These are phyloP conservation scores for Lunularia cruciata DNA, from an alignment of 225 moss, liverwort and hornwort genomes.

Conservation along the genomic window DNA sequence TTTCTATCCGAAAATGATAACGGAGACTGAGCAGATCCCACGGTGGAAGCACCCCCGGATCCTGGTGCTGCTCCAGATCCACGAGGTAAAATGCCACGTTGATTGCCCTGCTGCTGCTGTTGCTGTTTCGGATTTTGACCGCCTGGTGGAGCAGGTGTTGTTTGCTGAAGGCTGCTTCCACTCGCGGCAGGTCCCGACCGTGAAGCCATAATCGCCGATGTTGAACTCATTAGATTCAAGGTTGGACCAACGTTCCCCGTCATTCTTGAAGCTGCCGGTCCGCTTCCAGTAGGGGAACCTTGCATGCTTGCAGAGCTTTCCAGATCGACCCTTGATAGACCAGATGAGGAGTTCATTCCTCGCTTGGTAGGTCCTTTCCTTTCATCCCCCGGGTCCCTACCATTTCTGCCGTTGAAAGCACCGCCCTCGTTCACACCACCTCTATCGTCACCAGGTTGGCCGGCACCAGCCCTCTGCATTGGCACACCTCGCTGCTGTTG, in stretches of 20 bases:
- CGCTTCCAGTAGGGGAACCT: constrained; percentile 33
- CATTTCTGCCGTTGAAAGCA: constrained; percentile 34
- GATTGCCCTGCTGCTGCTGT: constrained; percentile 35
- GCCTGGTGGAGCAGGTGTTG: constrained; percentile 21
- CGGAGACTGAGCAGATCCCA: constrained; percentile 26
- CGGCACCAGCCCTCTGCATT: constrained; percentile 33
- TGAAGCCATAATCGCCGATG: constrained; percentile 41
- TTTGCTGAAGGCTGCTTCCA: constrained; percentile 38
- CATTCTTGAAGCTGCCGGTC: constrained; percentile 24
- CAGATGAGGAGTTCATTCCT: constrained; percentile 32
- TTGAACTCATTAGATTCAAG: constrained; percentile 48
- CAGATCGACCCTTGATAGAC: constrained; percentile 43
- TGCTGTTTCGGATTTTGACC: constrained; percentile 36
- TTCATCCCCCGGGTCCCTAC: constrained; percentile 53
- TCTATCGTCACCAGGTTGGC: constrained; percentile 45
- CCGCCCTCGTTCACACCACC: constrained; percentile 44
- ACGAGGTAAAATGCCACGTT: constrained; percentile 39
- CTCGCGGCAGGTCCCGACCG: constrained; percentile 29
- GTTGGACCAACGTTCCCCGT: constrained; percentile 54
- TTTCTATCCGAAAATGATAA: constrained; percentile 58
- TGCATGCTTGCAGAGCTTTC: constrained; percentile 45
- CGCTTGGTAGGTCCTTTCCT: constrained; percentile 57
- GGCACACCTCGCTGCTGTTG: constrained; percentile 49
- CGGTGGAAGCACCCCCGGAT: constrained; percentile 20
- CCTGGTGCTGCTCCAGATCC: constrained; percentile 31